Base-by-base conservation (phyloP, 2,329 filamentous ascomycete species). In the Tolypocladium endophyticum region DNA sequence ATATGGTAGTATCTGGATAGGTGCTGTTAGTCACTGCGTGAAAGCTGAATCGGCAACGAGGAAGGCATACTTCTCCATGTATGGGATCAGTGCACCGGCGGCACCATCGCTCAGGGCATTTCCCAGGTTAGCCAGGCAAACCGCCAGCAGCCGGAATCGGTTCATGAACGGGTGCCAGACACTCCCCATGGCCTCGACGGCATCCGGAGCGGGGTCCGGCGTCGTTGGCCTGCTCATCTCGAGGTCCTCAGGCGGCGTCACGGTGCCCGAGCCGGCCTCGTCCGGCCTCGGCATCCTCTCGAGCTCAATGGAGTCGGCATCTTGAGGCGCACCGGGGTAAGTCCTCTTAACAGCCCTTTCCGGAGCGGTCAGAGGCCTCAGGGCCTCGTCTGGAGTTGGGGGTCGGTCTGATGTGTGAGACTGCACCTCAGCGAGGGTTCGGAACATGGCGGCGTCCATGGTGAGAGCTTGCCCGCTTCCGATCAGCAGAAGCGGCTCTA, bases 51-150 rank as follows among this genome's bases (percentile, higher is more conserved):
- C 2, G 12, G 56, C 12, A 5, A 3, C 2, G 14, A 35, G 4
- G 14, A 11, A 9, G 20, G 66, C 74, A 65, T 69, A 83, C 71
- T 75, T 78, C 70, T 93, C 88, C 72, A 95, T 88, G 68, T 91
- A 91, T 0, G 90, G 90, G 65, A 95, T 89, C 60, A 94, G 69
- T 14, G 90, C 89, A 68, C 90, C 90, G 1, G 89, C 84, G 0
- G 88, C 86, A 50, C 85, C 83, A 71, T 95, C 91, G 65, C 84
- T 89, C 61, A 94, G 74, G 0, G 89, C 91, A 66, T 87, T 86
- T 2, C 81, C 79, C 62, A 94, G 80, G 61, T 83, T 87, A 62
- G 87, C 81, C 52, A 88, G 68, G 64, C 87, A 90, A 18, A 81
- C 79, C 14, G 83, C 80, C 12, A 86, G 69, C 33, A 92, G 76